Conservation (phyloP, 2,329 filamentous ascomycete species). For the Aureobasidium sp. region DNA sequence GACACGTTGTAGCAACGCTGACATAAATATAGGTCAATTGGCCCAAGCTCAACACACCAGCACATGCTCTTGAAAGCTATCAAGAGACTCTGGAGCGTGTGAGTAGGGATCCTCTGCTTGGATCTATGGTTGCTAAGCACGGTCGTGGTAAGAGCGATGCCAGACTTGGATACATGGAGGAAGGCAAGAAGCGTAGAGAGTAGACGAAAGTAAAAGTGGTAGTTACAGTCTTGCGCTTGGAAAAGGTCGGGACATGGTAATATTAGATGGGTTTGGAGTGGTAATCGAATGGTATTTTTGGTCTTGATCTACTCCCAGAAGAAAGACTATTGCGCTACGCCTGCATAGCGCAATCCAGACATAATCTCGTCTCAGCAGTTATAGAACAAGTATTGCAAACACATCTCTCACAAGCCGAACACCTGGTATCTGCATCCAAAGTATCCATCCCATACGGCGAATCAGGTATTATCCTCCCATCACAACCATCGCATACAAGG, state of each 20-base stretch:
- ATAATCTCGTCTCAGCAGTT: constrained; percentile 39
- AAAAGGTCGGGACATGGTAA: neutral
- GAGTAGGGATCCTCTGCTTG: constrained; percentile 83
- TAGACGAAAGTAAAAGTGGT: constrained; percentile 40
- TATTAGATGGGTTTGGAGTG: neutral
- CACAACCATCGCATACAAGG: constrained; percentile 50
- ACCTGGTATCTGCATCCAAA: constrained; percentile 41
- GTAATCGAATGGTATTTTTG: neutral
- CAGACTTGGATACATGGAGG: constrained; percentile 86
- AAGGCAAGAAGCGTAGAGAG: constrained; percentile 99
- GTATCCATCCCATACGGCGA: constrained; percentile 38
- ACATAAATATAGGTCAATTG: constrained; percentile 81
- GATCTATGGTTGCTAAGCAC: constrained; percentile 74
- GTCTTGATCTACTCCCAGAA: neutral
- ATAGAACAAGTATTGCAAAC: constrained; percentile 51
- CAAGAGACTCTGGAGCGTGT: constrained; percentile 87
- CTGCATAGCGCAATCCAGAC: constrained; percentile 43
- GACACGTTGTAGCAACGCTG: constrained; percentile 20
- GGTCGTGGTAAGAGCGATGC: constrained; percentile 87
- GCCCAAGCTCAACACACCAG: constrained; percentile 94
- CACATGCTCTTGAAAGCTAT: constrained; percentile 89
- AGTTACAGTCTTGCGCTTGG: neutral
- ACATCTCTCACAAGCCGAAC: constrained; percentile 40
- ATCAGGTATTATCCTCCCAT: constrained; percentile 35
- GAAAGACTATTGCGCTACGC: neutral